Evolutionary conservation across 352 stramenopile species (phyloP).

Genomic region (Phytophthora brassicae): DNA sequence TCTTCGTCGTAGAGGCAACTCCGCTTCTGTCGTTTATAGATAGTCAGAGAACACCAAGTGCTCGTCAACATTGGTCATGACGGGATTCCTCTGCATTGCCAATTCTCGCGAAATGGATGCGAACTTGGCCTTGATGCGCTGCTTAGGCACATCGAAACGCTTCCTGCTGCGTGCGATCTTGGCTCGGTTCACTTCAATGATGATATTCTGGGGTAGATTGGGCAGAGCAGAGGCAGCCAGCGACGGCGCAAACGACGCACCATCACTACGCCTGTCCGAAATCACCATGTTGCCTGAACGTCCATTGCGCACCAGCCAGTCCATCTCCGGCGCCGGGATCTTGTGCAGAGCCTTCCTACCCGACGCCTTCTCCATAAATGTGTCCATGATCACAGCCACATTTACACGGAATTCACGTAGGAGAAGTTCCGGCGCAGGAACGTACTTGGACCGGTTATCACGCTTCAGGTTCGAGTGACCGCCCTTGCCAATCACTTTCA

Average conservation of each 20-base stretch:
- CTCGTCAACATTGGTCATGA: constrained; percentile 54
- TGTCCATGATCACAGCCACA: constrained; percentile 63
- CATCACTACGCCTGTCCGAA: constrained; percentile 24
- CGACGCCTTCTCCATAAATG: constrained; percentile 70
- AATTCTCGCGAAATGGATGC: constrained; percentile 64
- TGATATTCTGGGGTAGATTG: constrained; percentile 36
- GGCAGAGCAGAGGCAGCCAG: constrained; percentile 22
- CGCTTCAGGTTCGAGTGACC: constrained; percentile 69
- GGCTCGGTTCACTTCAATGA: constrained; percentile 70
- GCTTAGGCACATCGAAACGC: constrained; percentile 68
- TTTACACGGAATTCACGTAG: constrained; percentile 72
- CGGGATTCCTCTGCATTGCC: constrained; percentile 40
- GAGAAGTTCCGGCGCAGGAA: constrained; percentile 66
- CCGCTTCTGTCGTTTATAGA: constrained; percentile 30
- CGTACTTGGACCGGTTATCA: constrained; percentile 74
- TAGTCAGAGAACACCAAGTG: constrained; percentile 81
- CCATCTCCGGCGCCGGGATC: constrained; percentile 61
- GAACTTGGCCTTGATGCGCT: constrained; percentile 71
- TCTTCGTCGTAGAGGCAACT: constrained; percentile 7
- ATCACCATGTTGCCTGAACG: constrained; percentile 53
- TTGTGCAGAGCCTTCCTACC: constrained; percentile 67
- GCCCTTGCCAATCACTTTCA: constrained; percentile 62
- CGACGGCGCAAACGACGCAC: not conserved
- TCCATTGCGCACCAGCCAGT: constrained; percentile 55
- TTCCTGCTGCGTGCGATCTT: constrained; percentile 45